Evolutionary conservation across 441 rosid species (phyloP).

Genomic region (Eruca vesicaria): DNA sequence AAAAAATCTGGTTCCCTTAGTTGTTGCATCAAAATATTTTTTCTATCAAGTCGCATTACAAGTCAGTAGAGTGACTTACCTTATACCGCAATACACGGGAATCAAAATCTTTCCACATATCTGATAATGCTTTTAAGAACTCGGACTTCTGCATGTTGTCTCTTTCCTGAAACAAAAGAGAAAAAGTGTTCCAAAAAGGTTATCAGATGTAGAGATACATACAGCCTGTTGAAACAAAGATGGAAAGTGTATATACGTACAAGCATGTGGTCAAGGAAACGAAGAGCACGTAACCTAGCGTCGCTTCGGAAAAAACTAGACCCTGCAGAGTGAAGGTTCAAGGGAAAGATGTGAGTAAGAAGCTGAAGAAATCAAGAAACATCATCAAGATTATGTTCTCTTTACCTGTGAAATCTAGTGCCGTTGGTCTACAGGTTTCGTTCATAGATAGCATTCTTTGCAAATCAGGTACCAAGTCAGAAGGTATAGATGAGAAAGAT

Average conservation of each 20-base stretch:
- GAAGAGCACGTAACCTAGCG: constrained; percentile 95
- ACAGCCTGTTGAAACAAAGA: constrained; percentile 66
- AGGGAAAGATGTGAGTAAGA: constrained; percentile 11
- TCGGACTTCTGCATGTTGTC: constrained; percentile 99
- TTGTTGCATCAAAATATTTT: background rate
- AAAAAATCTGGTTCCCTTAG: constrained; percentile 14
- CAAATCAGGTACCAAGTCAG: constrained; percentile 76
- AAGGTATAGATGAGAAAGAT: constrained; percentile 75
- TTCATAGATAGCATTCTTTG: constrained; percentile 83
- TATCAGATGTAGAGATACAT: background rate
- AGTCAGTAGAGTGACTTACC: constrained; percentile 45
- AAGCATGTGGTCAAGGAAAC: constrained; percentile 95
- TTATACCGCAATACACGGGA: constrained; percentile 93
- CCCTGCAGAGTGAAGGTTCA: constrained; percentile 45
- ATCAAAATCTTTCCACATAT: constrained; percentile 99
- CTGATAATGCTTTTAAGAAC: constrained; percentile 92
- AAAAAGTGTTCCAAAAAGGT: background rate
- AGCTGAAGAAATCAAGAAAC: background rate
- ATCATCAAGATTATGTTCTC: background rate
- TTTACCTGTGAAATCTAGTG: constrained; percentile 84
- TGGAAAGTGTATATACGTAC: constrained; percentile 39
- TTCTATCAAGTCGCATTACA: background rate
- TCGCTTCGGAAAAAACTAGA: constrained; percentile 83
- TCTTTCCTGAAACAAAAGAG: constrained; percentile 61
- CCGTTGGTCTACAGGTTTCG: constrained; percentile 79